Evolutionary conservation across 2,329 filamentous ascomycete species (phyloP).

Genomic region (Colletotrichum zoysiae): DNA sequence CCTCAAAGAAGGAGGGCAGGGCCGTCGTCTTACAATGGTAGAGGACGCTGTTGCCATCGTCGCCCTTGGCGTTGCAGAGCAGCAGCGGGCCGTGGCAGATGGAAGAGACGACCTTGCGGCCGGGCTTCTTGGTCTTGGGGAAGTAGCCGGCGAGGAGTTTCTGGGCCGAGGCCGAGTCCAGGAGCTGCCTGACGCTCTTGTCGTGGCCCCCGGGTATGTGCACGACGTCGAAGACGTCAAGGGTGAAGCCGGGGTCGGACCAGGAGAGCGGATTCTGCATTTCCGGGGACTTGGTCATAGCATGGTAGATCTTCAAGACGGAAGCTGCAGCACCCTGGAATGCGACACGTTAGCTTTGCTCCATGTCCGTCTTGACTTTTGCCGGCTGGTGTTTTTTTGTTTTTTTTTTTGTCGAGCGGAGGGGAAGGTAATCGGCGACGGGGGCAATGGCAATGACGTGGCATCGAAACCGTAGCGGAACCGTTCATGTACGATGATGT

Average conservation of each 20-base stretch:
- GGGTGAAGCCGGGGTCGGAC: conserved; percentile 57
- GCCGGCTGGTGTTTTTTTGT: neutral
- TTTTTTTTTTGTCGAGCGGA: no score
- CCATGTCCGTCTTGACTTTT: neutral
- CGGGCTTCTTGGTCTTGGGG: conserved; percentile 59
- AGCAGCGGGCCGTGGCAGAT: conserved; percentile 68
- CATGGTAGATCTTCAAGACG: conserved; percentile 57
- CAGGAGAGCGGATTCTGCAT: conserved; percentile 60
- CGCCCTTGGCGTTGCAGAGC: conserved; percentile 57
- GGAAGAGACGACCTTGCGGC: conserved; percentile 59
- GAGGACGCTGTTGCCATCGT: conserved; percentile 59
- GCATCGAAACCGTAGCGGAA: no score
- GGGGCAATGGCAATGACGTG: neutral
- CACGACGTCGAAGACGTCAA: conserved; percentile 61
- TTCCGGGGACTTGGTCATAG: conserved; percentile 57
- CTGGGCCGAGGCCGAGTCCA: conserved; percentile 62
- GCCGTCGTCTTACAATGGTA: conserved; percentile 62
- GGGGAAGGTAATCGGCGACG: no score
- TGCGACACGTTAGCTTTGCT: conserved; percentile 15
- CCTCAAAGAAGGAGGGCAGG: conserved; percentile 62
- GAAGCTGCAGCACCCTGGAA: conserved; percentile 58
- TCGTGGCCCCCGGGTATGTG: conserved; percentile 67
- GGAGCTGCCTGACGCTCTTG: conserved; percentile 63
- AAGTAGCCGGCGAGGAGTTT: conserved; percentile 60
- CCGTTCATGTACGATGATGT: neutral